Evolutionary conservation across 192 early-diverging fungal genomes (phyloP).

Genomic region (Coemansia sp.): DNA sequence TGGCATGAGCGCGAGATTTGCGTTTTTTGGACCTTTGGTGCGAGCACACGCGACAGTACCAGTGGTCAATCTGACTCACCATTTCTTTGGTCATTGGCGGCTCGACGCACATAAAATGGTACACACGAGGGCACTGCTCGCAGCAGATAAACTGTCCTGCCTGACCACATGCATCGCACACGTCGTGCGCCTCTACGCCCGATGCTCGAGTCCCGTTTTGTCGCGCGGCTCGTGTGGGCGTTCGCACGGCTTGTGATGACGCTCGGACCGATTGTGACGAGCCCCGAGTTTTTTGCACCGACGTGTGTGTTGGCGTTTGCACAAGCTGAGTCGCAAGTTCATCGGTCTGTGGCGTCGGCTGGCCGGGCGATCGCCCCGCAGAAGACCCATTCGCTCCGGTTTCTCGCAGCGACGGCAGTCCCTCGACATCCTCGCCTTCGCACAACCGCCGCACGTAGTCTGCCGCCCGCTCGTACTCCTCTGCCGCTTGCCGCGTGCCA

Average conservation of each 20-base stretch:
- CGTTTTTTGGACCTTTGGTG: constrained; percentile 26
- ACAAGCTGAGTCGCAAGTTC: background rate
- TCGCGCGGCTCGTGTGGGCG: background rate
- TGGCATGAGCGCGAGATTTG: constrained; percentile 42
- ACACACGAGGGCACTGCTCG: constrained; percentile 47
- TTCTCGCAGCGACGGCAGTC: background rate
- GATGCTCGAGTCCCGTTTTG: constrained; percentile 8
- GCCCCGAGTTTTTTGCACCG: background rate
- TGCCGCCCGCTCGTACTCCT: constrained; percentile 25
- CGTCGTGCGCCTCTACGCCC: constrained; percentile 19
- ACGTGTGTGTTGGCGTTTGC: background rate
- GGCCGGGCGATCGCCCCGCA: background rate
- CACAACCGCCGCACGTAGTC: constrained; percentile 45
- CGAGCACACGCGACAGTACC: constrained; percentile 45
- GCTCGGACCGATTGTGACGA: background rate
- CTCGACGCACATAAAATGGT: constrained; percentile 47
- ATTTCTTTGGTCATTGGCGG: constrained; percentile 42
- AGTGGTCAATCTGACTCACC: constrained; percentile 37
- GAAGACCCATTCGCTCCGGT: background rate
- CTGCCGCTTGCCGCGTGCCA: constrained; percentile 21
- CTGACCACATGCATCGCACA: constrained; percentile 48
- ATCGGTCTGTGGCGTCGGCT: background rate
- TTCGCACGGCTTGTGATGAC: background rate
- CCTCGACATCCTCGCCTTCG: constrained; percentile 24
- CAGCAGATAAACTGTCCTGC: constrained; percentile 51